A percentile compares a stretch with the other conserved stretches of the same genome.
phyloP scores from a whole-genome alignment of 169 alveolate genomes.

The Plasmodium sp. region DNA sequence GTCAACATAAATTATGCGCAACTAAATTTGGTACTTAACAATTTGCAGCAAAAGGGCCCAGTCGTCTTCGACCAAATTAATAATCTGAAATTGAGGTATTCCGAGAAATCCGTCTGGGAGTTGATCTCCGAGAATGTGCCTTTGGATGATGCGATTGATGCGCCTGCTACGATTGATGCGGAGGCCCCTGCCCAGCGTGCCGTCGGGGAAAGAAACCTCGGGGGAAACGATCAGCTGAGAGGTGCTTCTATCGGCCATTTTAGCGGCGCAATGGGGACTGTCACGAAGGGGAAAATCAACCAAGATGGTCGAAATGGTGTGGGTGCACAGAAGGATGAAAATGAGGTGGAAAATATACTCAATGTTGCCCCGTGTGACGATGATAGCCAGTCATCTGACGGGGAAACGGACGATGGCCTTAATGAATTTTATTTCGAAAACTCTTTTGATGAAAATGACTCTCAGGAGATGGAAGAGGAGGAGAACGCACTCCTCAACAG shows the following conservation, averaged over 20 bases:
- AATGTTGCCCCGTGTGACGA: not conserved
- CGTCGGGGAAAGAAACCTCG: not conserved
- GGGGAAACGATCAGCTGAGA: not conserved
- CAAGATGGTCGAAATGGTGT: not conserved
- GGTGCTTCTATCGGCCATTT: not conserved
- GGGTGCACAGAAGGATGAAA: not conserved
- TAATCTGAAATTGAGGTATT: not conserved
- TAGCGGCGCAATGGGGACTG: not conserved
- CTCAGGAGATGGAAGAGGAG: not conserved
- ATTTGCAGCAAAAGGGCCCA: not conserved
- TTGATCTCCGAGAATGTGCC: conserved; percentile 2
- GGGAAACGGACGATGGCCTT: not conserved
- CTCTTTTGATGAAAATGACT: not conserved
- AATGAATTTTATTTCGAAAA: not conserved
- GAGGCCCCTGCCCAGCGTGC: not conserved
- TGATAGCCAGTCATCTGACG: not conserved
- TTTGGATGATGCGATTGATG: not conserved
- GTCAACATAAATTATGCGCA: conserved; percentile 35
- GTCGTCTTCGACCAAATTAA: not conserved
- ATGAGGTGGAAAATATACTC: not conserved
- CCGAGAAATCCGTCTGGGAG: conserved; percentile 19
- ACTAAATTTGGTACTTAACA: conserved; percentile 16
- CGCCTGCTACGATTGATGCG: not conserved
- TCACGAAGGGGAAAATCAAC: not conserved
- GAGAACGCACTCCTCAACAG: not conserved